phyloP scores from a whole-genome alignment of 257 asterid genomes.

The Jacaranda mimosifolia region DNA sequence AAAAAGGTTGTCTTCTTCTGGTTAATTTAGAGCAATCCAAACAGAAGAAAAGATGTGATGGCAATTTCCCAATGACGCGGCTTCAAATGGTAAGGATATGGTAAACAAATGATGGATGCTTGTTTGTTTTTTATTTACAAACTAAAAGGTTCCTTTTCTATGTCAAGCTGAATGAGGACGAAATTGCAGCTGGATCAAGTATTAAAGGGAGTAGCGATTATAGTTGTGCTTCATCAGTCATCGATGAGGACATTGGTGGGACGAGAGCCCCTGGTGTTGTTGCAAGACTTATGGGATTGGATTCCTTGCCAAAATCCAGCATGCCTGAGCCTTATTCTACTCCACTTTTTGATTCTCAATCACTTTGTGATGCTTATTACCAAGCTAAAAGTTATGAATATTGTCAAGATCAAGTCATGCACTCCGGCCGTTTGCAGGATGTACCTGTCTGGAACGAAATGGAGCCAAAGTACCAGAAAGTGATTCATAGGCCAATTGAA shows the following conservation, averaged over 20 bases:
- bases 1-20: conserved; percentile 18
- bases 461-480: conserved; percentile 51
- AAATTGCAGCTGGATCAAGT: conserved; percentile 55
- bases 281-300: conserved; percentile 99
- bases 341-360: conserved; percentile 62
- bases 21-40: conserved; percentile 71
- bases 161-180: conserved; percentile 73
- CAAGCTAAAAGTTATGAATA: conserved; percentile 41
- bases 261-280: conserved; percentile 77
- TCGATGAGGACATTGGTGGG: conserved; percentile 72
- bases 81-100: conserved; percentile 58
- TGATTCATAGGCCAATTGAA: conserved; percentile 59
- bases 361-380: conserved; percentile 54
- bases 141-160: background rate
- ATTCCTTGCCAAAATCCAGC: conserved; percentile 73
- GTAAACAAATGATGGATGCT: background rate
- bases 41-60: conserved; percentile 81
- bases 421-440: conserved; percentile 48
- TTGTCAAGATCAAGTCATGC: conserved; percentile 51
- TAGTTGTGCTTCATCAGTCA: conserved; percentile 79
- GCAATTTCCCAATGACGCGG: conserved; percentile 68
- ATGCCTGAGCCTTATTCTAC: conserved; percentile 57
- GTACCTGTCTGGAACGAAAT: conserved; percentile 34
- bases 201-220: conserved; percentile 72
- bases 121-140: conserved; percentile 19